Base-by-base conservation (phyloP, 257 asterid genomes). In the Nemophila menziesii region DNA sequence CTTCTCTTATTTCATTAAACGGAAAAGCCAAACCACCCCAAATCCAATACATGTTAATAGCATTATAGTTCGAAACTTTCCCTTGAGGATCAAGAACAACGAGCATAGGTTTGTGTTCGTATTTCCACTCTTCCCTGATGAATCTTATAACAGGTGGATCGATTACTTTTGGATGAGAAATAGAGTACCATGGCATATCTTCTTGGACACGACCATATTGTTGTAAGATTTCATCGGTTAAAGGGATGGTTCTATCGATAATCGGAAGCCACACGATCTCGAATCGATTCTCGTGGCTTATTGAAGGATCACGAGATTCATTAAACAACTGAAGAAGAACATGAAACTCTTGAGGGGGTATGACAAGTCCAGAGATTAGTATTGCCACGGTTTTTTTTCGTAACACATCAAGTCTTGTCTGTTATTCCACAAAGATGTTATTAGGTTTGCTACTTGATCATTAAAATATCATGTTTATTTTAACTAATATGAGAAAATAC, bases 211-310 rank as follows among this genome's bases (percentile, higher is more conserved):
- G 55, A 27, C 63, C 53, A 67, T 80, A 83, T 8, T 45, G 51
- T 2, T 36, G 18, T 1, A 75, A 70, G 37, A 60, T 57, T 5
- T 22, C 13, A 2, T 61, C 50, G 1, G 49, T 49, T 58, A 68
- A 52, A 7, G 68, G 24, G 18, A 37, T 21, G 0, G 51, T 12
- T 2, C 64, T 58, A 67, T 77, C 86, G 2, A 71, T 46, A 0
- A 80, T 50, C 7, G 97, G 97, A 36, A 87, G 68, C 97, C 97
- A 87, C 0, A 87, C 83, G 17, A 87, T 73, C 57, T 87, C 95
- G 45, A 75, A 87, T 52, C 73, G 82, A 16, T 82, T 63, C 17
- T 68, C 75, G 1, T 26, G 73, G 54, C 82, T 69, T 39, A 55
- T 65, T 13, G 79, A 39, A 21, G 66, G 69, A 16, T 67, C 74